Percentiles rank a stretch among this genome's conserved stretches.
Conservation (phyloP, 2,329 filamentous ascomycete species). For the Fusarium staphyleae region DNA sequence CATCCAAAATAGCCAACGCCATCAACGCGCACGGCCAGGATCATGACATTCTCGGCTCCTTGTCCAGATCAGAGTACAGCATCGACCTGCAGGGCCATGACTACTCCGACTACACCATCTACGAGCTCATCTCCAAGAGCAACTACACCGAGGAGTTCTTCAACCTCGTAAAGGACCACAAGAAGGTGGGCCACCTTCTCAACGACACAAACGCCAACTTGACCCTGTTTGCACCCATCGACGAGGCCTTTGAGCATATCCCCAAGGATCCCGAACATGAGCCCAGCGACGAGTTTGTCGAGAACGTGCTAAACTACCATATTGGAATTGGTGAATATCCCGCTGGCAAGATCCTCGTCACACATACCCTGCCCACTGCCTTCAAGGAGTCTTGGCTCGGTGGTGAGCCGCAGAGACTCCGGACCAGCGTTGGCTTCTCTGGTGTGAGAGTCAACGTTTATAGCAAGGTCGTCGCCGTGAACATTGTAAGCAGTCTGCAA, state of each 20-base stretch:
- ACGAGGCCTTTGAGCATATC: constrained; percentile 75
- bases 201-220: constrained; percentile 78
- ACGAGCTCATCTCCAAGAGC: constrained; percentile 77
- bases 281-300: constrained; percentile 73
- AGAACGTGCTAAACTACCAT: constrained; percentile 77
- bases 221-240: constrained; percentile 82
- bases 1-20: constrained; percentile 14
- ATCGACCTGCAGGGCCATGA: constrained; percentile 33
- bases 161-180: constrained; percentile 75
- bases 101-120: constrained; percentile 75
- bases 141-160: constrained; percentile 81
- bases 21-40: constrained; percentile 14
- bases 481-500: constrained; percentile 65
- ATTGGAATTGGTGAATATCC: constrained; percentile 72
- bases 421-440: constrained; percentile 66
- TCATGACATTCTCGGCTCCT: background rate
- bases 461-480: constrained; percentile 70
- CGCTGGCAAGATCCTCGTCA: constrained; percentile 68
- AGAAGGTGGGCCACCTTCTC: constrained; percentile 73
- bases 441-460: constrained; percentile 81
- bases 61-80: background rate
- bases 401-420: constrained; percentile 73
- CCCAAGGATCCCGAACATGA: constrained; percentile 57
- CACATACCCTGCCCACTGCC: constrained; percentile 77
- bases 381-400: constrained; percentile 67